phyloP scores from a whole-genome alignment of 1,284 basidiomycete genomes.

The Boletus smithii region DNA sequence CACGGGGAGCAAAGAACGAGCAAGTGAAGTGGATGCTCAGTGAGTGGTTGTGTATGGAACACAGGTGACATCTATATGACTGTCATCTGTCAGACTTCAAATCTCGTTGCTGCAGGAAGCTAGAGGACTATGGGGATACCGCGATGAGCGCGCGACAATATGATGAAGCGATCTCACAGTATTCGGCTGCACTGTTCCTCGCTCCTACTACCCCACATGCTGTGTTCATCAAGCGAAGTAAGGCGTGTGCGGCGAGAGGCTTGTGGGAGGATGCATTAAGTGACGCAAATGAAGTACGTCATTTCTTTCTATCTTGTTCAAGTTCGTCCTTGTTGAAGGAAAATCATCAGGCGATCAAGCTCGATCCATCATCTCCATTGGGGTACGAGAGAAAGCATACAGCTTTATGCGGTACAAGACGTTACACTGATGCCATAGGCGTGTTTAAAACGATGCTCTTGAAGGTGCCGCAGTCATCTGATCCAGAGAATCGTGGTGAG shows the following conservation, averaged over 20 bases:
- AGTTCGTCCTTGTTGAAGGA: background rate
- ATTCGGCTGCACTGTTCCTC: conserved; percentile 2
- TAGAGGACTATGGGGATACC: background rate
- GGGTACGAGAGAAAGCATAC: background rate
- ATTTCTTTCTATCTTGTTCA: background rate
- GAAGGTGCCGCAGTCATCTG: too few relatives aligned
- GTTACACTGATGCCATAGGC: too few relatives aligned
- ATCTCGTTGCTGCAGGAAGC: background rate
- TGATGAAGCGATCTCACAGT: background rate
- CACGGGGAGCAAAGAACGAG: background rate
- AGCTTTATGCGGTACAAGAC: too few relatives aligned
- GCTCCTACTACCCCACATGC: background rate
- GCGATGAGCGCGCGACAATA: background rate
- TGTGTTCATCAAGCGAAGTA: conserved; percentile 9
- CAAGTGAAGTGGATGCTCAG: background rate
- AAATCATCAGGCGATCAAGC: background rate
- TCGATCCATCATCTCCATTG: background rate
- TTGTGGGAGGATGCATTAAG: conserved; percentile 3
- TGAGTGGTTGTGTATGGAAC: background rate
- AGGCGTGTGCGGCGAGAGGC: background rate
- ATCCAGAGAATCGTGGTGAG: too few relatives aligned
- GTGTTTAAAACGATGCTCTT: too few relatives aligned
- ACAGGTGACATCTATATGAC: background rate
- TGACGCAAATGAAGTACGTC: conserved; percentile 11
- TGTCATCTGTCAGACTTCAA: background rate